Evolutionary conservation across 2,329 filamentous ascomycete genomes (phyloP).

Genomic region (Arthrobotrys sphaeroides): DNA sequence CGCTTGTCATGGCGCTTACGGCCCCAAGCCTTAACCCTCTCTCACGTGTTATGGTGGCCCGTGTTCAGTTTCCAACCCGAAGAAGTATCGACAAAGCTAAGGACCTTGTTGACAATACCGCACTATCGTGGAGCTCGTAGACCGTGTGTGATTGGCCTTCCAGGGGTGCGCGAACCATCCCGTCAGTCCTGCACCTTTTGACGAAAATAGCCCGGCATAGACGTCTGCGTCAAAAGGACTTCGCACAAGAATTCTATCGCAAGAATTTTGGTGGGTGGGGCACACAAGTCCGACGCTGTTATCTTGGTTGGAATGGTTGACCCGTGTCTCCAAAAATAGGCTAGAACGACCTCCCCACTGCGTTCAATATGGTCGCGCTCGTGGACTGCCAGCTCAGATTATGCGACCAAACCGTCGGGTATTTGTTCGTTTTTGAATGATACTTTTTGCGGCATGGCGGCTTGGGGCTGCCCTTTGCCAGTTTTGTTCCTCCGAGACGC

Average conservation of each 20-base stretch:
- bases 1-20: not conserved
- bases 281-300: not conserved
- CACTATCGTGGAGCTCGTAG: not conserved
- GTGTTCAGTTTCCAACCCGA: not conserved
- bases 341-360: not conserved
- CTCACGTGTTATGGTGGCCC: not conserved
- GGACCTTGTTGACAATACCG: too few species aligned
- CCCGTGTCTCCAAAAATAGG: constrained; percentile 51
- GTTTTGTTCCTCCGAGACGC: constrained; percentile 29
- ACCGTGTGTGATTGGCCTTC: not conserved
- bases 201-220: constrained; percentile 23
- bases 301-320: constrained; percentile 38
- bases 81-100: too few species aligned
- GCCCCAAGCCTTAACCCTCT: not conserved
- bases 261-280: not conserved
- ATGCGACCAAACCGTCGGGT: constrained; percentile 42
- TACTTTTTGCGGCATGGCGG: constrained; percentile 31
- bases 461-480: constrained; percentile 5
- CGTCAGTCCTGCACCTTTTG: constrained; percentile 29
- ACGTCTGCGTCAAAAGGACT: not conserved
- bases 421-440: constrained; percentile 11
- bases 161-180: not conserved
- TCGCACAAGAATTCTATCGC: not conserved
- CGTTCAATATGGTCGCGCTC: constrained; percentile 7
- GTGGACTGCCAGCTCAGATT: constrained; percentile 11